Base-by-base conservation (phyloP, 768 basidiomycete species). In the Melanogaster broomeanus region DNA sequence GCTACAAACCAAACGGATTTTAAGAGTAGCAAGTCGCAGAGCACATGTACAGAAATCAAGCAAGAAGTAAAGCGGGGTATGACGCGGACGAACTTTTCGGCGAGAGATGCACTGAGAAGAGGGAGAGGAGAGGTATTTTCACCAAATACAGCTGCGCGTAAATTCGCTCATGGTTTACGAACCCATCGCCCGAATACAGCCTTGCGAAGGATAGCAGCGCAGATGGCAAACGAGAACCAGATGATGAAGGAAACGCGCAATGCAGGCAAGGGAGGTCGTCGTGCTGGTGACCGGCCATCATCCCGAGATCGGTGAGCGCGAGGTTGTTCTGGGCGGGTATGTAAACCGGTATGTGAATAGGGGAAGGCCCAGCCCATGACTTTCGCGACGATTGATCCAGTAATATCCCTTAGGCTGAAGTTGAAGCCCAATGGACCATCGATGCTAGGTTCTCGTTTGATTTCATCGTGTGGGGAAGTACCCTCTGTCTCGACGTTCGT, bases 211-310 rank as follows among this genome's bases (percentile, higher is more conserved):
- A 70, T 42, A 28, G 56, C 57, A 22, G 58, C 57, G 43, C 67
- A 68, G 18, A 68, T 35, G 19, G 62, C 58, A 24, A 68, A 62
- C 19, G 67, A 70, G 39, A 70, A 42, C 31, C 62, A 13, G 21
- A 68, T 34, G 18, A 70, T 38, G 46, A 59, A 68, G 6, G 67
- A 60, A 42, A 60, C 30, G 25, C 53, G 64, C 18, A 38, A 46
- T 12, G 57, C 16, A 3, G 42, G 38, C 13, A 56, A 44, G 16
- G 33, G 27, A 18, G 37, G 44, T 28, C 19, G 28, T 48, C 49
- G 65, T 9, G 11, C 45, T 1, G 51, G 49, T 31, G 58, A 38
- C 24, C 11, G 28, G 28, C 35, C 45, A 7, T 21, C 40, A 24
- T 52, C 33, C 19, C 44, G 39, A 9, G 4, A 51, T 45, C 25